A percentile compares a stretch with the other conserved stretches of the same genome.
phyloP scores from a whole-genome alignment of 768 basidiomycete species.

The Lactarius hengduanensis region DNA sequence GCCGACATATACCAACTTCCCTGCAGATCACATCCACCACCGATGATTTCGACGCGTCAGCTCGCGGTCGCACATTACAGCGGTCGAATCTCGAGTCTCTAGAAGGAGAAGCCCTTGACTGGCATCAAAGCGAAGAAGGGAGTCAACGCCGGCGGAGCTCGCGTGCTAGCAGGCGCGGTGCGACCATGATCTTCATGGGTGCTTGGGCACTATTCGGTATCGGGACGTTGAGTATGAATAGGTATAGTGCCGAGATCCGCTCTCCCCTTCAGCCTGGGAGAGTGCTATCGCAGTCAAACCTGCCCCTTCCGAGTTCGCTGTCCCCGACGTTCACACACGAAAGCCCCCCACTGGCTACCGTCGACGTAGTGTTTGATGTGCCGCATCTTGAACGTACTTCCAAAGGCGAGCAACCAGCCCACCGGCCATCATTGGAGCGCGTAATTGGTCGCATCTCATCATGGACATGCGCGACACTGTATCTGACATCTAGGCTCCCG shows the following conservation, averaged over 20 bases:
- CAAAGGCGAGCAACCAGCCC: slow-evolving; percentile 26
- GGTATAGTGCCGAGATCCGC: slow-evolving; percentile 33
- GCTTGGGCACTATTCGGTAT: slow-evolving; percentile 72
- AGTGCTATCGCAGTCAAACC: slow-evolving; percentile 40
- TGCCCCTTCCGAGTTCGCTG: neutral
- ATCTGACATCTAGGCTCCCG: slow-evolving; percentile 90
- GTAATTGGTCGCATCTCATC: slow-evolving; percentile 88
- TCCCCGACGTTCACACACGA: slow-evolving; percentile 4
- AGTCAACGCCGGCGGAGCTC: slow-evolving; percentile 40
- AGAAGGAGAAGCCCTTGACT: slow-evolving; percentile 14
- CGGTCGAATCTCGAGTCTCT: slow-evolving; percentile 38
- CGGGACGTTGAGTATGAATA: slow-evolving; percentile 46
- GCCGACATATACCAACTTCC: slow-evolving; percentile 35
- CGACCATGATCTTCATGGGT: slow-evolving; percentile 80
- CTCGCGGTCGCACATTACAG: slow-evolving; percentile 47
- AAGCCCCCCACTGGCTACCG: slow-evolving; percentile 7
- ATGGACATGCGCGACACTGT: slow-evolving; percentile 91
- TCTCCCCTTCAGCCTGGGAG: slow-evolving; percentile 43
- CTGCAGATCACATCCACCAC: slow-evolving; percentile 29
- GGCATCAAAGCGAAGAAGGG: slow-evolving; percentile 15
- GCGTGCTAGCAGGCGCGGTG: slow-evolving; percentile 66
- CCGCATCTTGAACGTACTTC: neutral
- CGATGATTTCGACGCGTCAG: slow-evolving; percentile 17
- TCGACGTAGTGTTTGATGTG: slow-evolving; percentile 19
- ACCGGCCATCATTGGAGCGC: slow-evolving; percentile 46